Evolutionary conservation across 768 basidiomycete genomes (phyloP).

Genomic region (Suillus ampliporus): DNA sequence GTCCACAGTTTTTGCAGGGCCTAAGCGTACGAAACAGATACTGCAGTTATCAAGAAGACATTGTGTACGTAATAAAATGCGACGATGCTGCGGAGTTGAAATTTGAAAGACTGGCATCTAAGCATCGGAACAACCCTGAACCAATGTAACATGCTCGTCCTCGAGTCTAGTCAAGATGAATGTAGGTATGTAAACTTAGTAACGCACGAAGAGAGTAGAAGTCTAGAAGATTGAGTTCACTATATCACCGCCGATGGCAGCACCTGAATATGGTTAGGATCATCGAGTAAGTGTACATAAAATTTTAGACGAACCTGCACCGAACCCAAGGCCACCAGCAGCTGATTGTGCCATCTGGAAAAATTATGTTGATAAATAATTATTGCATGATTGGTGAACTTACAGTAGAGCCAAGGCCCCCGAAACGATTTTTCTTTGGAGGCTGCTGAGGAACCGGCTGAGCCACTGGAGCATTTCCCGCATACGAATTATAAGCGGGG

Average conservation of each 20-base stretch:
- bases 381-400: conserved; percentile 8
- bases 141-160: neutral
- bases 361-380: neutral
- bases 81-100: neutral
- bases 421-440: conserved; percentile 45
- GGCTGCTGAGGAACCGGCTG: conserved; percentile 33
- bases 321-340: conserved; percentile 53
- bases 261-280: conserved; percentile 38
- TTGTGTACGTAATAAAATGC: conserved; percentile 2
- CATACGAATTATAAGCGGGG: conserved; percentile 26
- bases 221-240: conserved; percentile 54
- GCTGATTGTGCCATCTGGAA: conserved; percentile 39
- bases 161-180: neutral
- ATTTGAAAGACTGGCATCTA: neutral
- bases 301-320: conserved; percentile 41
- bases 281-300: neutral
- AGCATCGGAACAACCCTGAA: no score
- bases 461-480: conserved; percentile 39
- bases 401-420: conserved; percentile 46
- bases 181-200: neutral
- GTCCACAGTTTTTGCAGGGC: neutral
- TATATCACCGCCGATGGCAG: conserved; percentile 49
- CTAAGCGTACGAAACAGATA: neutral
- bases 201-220: neutral
- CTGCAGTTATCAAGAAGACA: neutral